Base-by-base conservation (phyloP, 192 early-diverging fungal genomes). In the Podila horticola region DNA sequence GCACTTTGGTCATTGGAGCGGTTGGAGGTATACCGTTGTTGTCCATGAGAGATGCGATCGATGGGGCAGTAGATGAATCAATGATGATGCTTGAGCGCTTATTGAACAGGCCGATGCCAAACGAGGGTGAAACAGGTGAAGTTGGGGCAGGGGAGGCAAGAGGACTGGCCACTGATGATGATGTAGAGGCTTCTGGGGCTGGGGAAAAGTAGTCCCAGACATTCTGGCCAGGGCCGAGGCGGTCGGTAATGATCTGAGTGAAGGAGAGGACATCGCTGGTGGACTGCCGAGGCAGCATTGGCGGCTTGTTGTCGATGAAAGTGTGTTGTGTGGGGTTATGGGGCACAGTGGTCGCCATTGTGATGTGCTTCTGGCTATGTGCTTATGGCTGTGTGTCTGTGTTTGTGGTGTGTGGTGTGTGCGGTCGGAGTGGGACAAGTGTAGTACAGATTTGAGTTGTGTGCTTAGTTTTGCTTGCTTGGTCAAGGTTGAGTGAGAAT, bases 121-220 rank as follows among this genome's bases (percentile, higher is more conserved):
- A 73, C 1, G 58, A 41, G 24, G 55, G 58, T 28, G 67, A n/a
- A 19, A 55, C 45, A 13, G 70, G 70, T n/a, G 70, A 72, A 10
- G 62, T 64, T 20, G 70, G 62, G 19, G 31, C 26, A 34, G 50
- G 30, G 33, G 66, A 17, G 58, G 34, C 6, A 58, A 48, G 19
- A 62, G 68, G 69, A 8, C 30, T 36, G 26, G 48, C 69, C 36
- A 60, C 36, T 15, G 50, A 57, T 17, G 60, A 30, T 51, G 28
- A 5, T 30, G 38, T 24, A n/a, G 30, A 28, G 63, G 22, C 38
- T 4, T 62, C 62, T 31, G 71, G 66, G 0, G 58, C 30, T 3
- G 74, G 69, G 1, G 76, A 79, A 38, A 79, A 79, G 61, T 67
- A 79, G 28, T 72, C 70, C 76, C 76, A 79, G 29, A 79, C 76